Conservation (phyloP, 805 yeast species). For the Candida orba region DNA sequence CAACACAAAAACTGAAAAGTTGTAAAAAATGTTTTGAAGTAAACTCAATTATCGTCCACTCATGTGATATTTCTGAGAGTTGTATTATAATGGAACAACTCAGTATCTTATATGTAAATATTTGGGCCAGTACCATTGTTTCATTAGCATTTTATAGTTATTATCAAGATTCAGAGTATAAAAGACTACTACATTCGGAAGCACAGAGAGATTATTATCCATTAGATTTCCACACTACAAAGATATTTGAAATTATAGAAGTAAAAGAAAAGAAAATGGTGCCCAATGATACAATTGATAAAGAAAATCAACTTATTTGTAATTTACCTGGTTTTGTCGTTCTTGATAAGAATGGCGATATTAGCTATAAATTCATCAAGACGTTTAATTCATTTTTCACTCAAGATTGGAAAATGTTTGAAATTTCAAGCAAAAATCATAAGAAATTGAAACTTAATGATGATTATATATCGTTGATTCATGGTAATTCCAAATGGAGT, state of each 20-base stretch:
- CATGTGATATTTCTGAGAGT: too few relatives aligned
- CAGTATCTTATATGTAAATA: constrained; percentile 1
- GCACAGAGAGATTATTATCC: constrained; percentile 5
- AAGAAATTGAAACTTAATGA: background rate
- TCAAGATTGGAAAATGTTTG: constrained; percentile 7
- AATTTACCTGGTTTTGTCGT: constrained; percentile 3
- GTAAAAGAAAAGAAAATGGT: background rate
- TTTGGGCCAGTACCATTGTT: constrained; percentile 1
- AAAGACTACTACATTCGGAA: background rate
- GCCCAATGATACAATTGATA: background rate
- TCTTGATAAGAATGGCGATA: background rate
- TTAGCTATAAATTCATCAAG: constrained; percentile 3
- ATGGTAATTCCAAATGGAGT: constrained; percentile 7
- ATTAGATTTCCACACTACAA: constrained; percentile 2
- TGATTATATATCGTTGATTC: constrained; percentile 2
- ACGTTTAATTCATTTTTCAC: background rate
- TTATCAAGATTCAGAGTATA: background rate
- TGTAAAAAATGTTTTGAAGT: background rate
- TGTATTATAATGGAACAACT: constrained; percentile 4
- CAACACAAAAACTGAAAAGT: background rate
- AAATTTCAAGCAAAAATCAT: background rate
- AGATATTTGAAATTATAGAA: constrained; percentile 1
- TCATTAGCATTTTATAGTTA: constrained; percentile 1
- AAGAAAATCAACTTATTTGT: background rate
- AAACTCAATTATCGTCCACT: too few relatives aligned